These are phyloP conservation scores for Fraxinus baroniana DNA, from an alignment of 305 asterid species.

Conservation along the genomic window DNA sequence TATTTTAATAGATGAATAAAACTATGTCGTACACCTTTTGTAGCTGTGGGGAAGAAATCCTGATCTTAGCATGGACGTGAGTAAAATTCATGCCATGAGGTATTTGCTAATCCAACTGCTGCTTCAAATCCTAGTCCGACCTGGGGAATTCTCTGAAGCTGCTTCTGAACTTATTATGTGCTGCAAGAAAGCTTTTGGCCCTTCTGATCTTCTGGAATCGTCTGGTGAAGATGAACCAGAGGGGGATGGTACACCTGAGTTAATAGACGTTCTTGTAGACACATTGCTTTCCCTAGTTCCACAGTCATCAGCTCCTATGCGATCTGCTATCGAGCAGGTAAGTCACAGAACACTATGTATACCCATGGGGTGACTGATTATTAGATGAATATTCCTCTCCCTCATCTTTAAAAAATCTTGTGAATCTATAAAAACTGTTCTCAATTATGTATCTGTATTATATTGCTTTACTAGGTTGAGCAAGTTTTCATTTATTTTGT, in stretches of 20 bases:
- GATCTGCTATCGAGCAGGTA: slow-evolving; percentile 93
- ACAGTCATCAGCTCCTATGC: slow-evolving; percentile 82
- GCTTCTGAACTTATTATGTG: slow-evolving; percentile 84
- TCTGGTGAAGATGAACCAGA: slow-evolving; percentile 56
- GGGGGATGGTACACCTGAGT: slow-evolving; percentile 42
- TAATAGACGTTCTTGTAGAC: slow-evolving; percentile 95
- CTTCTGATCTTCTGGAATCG: slow-evolving; percentile 60
- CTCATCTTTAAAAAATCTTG: not conserved
- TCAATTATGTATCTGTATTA: not conserved
- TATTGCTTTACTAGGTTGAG: slow-evolving; percentile 8
- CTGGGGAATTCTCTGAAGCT: slow-evolving; percentile 86
- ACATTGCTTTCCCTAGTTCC: slow-evolving; percentile 94
- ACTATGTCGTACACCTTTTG: slow-evolving; percentile 4
- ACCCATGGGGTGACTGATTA: slow-evolving; percentile 3
- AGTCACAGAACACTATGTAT: slow-evolving; percentile 17
- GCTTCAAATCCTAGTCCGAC: slow-evolving; percentile 88
- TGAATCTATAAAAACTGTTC: not conserved
- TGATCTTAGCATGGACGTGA: slow-evolving; percentile 50
- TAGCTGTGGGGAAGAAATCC: slow-evolving; percentile 62
- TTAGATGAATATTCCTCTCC: not conserved
- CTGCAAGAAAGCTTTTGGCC: slow-evolving; percentile 75
- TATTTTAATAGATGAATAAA: not conserved
- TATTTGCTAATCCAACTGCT: slow-evolving; percentile 84
- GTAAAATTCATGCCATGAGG: slow-evolving; percentile 72
- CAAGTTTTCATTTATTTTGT: not conserved